Conservation (phyloP, 352 stramenopile genomes). For the Thalassiosira livingstoniorum region DNA sequence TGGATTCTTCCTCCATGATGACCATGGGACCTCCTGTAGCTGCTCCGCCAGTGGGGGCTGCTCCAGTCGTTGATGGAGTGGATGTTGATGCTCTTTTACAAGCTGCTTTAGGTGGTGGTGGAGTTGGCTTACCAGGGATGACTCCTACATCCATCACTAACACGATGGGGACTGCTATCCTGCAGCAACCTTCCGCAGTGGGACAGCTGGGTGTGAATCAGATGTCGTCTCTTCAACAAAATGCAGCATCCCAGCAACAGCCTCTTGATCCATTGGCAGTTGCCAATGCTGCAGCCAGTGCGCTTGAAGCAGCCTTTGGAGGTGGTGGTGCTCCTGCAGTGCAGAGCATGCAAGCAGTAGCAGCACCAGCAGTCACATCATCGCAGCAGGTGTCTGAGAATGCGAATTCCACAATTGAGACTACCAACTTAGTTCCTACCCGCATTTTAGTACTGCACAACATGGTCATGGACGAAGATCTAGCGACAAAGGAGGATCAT, state of each 20-base stretch:
- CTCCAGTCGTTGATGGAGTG: conserved; percentile 67
- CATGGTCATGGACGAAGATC: conserved; percentile 97
- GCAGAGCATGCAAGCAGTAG: too few relatives aligned
- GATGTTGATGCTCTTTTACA: conserved; percentile 79
- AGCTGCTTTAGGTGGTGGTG: conserved; percentile 68
- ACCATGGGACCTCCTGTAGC: conserved; percentile 12
- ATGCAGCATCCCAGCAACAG: conserved; percentile 18
- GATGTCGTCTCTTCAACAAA: conserved; percentile 5
- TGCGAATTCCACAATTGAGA: not conserved
- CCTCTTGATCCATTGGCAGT: conserved; percentile 46
- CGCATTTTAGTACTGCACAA: conserved; percentile 93
- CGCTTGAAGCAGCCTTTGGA: conserved; percentile 45
- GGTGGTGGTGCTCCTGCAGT: not conserved
- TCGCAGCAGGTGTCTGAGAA: not conserved
- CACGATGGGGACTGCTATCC: conserved; percentile 34
- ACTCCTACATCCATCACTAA: conserved; percentile 28
- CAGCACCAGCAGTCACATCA: not conserved
- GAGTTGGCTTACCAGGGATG: conserved; percentile 39
- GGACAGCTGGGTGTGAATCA: conserved; percentile 18
- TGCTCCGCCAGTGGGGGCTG: conserved; percentile 3
- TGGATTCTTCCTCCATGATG: conserved; percentile 11
- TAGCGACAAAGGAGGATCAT: conserved; percentile 95
- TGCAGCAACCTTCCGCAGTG: conserved; percentile 33
- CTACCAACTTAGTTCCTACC: conserved; percentile 18
- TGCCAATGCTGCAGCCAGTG: conserved; percentile 48